These are phyloP conservation scores for Auxenochlorella pyrenoidosa DNA, from an alignment of 139 green algal species.

Conservation along the genomic window DNA sequence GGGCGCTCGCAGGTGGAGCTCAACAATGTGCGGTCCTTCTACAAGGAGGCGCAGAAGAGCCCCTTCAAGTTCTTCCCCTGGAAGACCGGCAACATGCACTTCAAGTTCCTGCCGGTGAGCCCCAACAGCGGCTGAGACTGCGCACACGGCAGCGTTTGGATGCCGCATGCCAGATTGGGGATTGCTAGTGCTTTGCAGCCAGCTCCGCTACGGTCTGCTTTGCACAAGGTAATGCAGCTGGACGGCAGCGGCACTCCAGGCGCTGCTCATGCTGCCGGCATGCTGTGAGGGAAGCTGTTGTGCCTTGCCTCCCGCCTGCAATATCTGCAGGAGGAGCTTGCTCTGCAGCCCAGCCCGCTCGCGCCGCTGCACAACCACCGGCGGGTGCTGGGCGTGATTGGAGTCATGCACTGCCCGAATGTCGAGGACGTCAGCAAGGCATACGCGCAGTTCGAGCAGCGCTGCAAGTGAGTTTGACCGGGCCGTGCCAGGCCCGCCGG, in stretches of 20 bases:
- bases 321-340: conserved; percentile 55
- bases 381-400: conserved; percentile 78
- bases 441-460: conserved; percentile 66
- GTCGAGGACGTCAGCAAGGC: conserved; percentile 50
- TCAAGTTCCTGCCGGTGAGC: conserved; percentile 74
- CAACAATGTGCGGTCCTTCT: conserved; percentile 59
- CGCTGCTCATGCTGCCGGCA: neutral
- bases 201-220: too few species aligned
- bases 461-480: conserved; percentile 31
- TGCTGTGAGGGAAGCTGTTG: too few species aligned
- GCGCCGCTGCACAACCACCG: conserved; percentile 70
- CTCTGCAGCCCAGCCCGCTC: conserved; percentile 46
- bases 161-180: too few species aligned
- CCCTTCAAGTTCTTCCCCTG: conserved; percentile 82
- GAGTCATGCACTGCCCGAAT: conserved; percentile 78
- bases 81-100: conserved; percentile 78
- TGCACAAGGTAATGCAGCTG: too few species aligned
- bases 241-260: too few species aligned
- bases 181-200: too few species aligned
- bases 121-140: neutral
- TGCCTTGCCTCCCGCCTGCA: neutral
- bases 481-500: too few species aligned
- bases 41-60: conserved; percentile 67
- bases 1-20: conserved; percentile 64
- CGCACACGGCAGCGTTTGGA: neutral